Percentiles rank a stretch among this genome's conserved stretches.
Evolutionary conservation across 2,329 filamentous ascomycete genomes (phyloP).

Genomic region (Davidsoniella virescens): DNA sequence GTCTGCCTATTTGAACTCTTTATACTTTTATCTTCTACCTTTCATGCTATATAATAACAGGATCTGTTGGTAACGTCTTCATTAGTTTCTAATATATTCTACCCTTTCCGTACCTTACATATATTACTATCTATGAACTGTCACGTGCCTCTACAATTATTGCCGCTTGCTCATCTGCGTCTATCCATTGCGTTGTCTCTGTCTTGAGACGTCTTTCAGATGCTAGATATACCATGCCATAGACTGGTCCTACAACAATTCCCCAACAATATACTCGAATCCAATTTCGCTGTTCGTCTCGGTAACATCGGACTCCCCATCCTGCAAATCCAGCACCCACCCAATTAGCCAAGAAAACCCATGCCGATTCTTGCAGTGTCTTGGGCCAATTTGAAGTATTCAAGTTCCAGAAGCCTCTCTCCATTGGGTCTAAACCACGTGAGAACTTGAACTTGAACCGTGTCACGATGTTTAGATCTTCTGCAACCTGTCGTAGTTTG

Average conservation of each 20-base stretch:
- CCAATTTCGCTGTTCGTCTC: conserved; percentile 26
- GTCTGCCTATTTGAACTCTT: no score
- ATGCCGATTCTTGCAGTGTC: conserved; percentile 34
- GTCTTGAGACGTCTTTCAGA: conserved; percentile 46
- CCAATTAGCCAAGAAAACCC: conserved; percentile 44
- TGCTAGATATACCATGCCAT: conserved; percentile 56
- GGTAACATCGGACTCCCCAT: conserved; percentile 48
- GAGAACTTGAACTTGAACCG: conserved; percentile 26
- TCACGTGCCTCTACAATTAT: conserved; percentile 22
- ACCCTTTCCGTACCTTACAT: no score
- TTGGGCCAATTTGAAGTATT: conserved; percentile 38
- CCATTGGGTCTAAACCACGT: conserved; percentile 25
- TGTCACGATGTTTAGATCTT: conserved; percentile 32
- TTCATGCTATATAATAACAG: no score
- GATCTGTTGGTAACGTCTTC: no score
- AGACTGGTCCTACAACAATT: conserved; percentile 53
- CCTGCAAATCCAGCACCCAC: conserved; percentile 43
- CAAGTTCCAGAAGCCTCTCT: conserved; percentile 67
- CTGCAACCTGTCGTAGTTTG: conserved; percentile 35
- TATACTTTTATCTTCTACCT: no score
- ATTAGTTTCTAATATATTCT: no score
- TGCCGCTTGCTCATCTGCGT: conserved; percentile 39
- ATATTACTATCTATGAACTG: background rate
- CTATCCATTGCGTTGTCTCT: conserved; percentile 49
- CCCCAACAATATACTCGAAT: conserved; percentile 68